Conservation (phyloP, 139 green algal genomes). For the Chlorella ohadii region DNA sequence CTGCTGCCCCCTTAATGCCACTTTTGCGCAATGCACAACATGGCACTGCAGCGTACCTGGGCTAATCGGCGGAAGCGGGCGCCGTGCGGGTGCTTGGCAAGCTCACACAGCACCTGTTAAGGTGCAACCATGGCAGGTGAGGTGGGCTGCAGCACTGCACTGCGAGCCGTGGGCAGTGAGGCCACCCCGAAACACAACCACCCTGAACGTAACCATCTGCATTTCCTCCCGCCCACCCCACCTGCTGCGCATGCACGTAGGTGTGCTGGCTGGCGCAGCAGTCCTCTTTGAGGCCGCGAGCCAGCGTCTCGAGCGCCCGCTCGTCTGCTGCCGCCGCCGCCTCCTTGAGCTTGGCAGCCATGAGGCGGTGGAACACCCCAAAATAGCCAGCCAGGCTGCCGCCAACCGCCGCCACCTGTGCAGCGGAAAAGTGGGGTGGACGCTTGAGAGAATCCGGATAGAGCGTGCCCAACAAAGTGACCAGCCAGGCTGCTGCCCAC, state of each 20-base stretch:
- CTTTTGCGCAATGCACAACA: no score
- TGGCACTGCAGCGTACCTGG: no score
- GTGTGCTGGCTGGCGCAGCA: constrained; percentile 66
- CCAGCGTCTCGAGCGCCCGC: background rate
- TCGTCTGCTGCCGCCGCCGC: background rate
- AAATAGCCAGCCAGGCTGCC: constrained; percentile 76
- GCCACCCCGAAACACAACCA: no score
- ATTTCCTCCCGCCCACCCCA: constrained; percentile 8
- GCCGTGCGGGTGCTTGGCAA: constrained; percentile 38
- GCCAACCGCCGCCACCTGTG: constrained; percentile 67
- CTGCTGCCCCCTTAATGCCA: no score
- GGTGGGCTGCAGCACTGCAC: no score
- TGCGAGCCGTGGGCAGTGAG: no score
- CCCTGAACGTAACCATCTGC: no score
- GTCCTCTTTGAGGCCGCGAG: constrained; percentile 36
- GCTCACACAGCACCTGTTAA: constrained; percentile 21
- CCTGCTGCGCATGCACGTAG: constrained; percentile 75
- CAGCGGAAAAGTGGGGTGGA: background rate
- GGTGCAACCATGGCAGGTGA: background rate
- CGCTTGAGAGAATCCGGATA: no score
- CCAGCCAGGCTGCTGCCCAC: background rate
- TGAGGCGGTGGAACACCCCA: constrained; percentile 77
- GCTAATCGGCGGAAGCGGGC: constrained; percentile 57
- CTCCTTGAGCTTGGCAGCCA: constrained; percentile 37
- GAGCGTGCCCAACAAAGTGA: no score